Conservation (phyloP, 495 filamentous ascomycete genomes). For the Penicillium herquei region DNA sequence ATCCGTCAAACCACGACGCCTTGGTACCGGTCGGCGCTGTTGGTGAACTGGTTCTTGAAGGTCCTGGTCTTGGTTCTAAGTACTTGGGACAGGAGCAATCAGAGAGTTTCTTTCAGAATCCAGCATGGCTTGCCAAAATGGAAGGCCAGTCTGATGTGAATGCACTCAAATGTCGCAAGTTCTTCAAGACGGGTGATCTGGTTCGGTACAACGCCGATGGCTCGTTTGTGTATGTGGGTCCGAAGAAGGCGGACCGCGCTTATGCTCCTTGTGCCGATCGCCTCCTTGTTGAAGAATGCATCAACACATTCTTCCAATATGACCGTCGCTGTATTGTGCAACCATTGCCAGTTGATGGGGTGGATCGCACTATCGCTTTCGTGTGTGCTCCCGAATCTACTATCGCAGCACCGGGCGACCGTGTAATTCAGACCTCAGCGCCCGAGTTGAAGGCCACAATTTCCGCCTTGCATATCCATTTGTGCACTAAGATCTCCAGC, state of each 20-base stretch:
- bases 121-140: constrained; percentile 39
- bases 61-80: constrained; percentile 48
- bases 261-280: constrained; percentile 47
- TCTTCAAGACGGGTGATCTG: constrained; percentile 53
- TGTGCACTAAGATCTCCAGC: constrained; percentile 27
- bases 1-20: constrained; percentile 48
- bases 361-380: constrained; percentile 29
- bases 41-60: constrained; percentile 65
- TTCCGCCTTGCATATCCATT: constrained; percentile 19
- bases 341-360: constrained; percentile 6
- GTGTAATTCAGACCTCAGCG: constrained; percentile 14
- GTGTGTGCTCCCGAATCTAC: constrained; percentile 14
- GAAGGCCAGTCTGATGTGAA: background rate
- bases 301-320: constrained; percentile 13
- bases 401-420: background rate
- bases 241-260: constrained; percentile 46
- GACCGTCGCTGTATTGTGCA: constrained; percentile 28
- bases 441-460: constrained; percentile 17
- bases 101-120: constrained; percentile 47
- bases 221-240: constrained; percentile 42
- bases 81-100: constrained; percentile 48
- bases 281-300: constrained; percentile 43
- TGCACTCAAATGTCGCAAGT: constrained; percentile 3
- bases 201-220: constrained; percentile 53
- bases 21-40: constrained; percentile 57